Base-by-base conservation (phyloP, 768 basidiomycete species). In the Pulveroboletus sp. region DNA sequence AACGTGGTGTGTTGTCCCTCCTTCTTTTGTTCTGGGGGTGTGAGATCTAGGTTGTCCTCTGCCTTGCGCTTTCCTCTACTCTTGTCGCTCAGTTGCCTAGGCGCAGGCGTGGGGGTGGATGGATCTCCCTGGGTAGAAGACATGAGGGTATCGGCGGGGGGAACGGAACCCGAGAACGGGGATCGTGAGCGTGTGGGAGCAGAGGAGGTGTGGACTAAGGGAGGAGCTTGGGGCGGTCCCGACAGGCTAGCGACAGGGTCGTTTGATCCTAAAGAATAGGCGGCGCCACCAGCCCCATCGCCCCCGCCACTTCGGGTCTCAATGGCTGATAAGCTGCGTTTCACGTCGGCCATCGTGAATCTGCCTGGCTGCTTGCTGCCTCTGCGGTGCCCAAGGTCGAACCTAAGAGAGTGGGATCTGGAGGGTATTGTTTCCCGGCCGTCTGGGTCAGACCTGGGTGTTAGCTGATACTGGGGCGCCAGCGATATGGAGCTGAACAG, bases 31-130 rank as follows among this genome's bases (percentile, higher is more conserved):
- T 85, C 84, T 7, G 85, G 82, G 31, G 85, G 84, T 3, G 86
- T 85, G 30, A 76, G 69, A 52, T 82, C 83, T n/a, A 81, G 71
- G 56, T 86, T 76, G 54, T 87, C 86, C 39, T 85, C 83, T 6
- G 84, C 85, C 62, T 88, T 89, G 52, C 86, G 73, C 65, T 89
- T 89, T 7, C 83, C 83, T 57, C 73, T 79, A 31, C 67, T 61
- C 51, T 64, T 68, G 50, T 73, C 67, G 46, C 69, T 66, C 3
- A 57, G 51, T 37, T 57, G 57, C 52, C 70, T 66, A 47, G 63
- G 44, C 52, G 58, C 63, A 49, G 72, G 62, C 39, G 69, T 63
- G 36, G 61, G 68, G 46, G 68, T 71, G 37, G 63, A 59, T n/a
- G 69, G 65, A 35, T 58, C 58, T 30, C 26, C 63, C n/a, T 53